phyloP scores from a whole-genome alignment of 2,329 filamentous ascomycete species.

The Ophiostoma australiae region DNA sequence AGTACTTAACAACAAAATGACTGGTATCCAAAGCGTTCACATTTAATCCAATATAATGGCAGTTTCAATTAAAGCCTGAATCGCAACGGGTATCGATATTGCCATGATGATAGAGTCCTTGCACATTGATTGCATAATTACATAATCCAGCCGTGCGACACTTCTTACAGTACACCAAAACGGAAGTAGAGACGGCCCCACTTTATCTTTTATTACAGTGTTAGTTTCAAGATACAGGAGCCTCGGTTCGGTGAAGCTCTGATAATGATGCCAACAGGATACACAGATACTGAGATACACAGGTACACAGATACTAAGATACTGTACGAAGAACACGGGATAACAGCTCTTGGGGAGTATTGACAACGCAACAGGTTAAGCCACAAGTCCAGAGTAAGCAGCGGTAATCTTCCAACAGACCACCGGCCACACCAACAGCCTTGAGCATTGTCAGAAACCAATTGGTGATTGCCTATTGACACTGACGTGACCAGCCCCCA shows the following conservation, averaged over 20 bases:
- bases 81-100: neutral
- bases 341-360: neutral
- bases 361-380: neutral
- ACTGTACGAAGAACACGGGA: neutral
- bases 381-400: too few species aligned
- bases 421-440: neutral
- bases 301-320: neutral
- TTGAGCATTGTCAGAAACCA: neutral
- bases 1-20: too few species aligned
- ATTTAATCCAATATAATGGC: neutral
- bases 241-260: constrained; percentile 3
- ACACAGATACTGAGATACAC: too few species aligned
- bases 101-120: neutral
- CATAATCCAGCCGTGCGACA: neutral
- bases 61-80: neutral
- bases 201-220: neutral
- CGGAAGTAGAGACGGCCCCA: neutral
- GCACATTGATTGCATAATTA: neutral
- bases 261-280: neutral
- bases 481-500: constrained; percentile 4
- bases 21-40: too few species aligned
- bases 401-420: neutral
- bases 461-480: neutral
- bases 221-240: neutral
- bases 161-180: neutral